Evolutionary conservation across 2,329 filamentous ascomycete genomes (phyloP), one percentile per base, ranked within the genome.

Genomic region (Lasiodiplodia citricola): DNA sequence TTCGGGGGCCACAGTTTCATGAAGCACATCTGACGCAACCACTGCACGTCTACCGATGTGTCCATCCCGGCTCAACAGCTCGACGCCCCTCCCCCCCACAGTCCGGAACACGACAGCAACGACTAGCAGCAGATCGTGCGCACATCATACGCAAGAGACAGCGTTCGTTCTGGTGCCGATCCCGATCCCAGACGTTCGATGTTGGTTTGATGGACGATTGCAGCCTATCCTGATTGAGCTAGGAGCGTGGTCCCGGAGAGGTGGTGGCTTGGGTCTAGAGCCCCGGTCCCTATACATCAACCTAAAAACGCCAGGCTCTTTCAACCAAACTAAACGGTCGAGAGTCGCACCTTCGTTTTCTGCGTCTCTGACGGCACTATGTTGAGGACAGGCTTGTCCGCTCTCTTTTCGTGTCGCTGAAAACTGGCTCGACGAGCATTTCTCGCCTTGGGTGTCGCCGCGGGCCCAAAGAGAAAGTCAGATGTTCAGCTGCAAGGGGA

Each of bases 161-260:
- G 41, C 41, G 47, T 25, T 50, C 25, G 44, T 25, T 7, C n/a
- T 13, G 13, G 23, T 23, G 58, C 38, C 58, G 58, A 62, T 62
- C 58, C 58, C 58, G 41, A 51, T 50, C 41, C 41, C 35, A 25
- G 58, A 62, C 58, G 58, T 62, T 62, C 58, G 58, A 62, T 18
- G 58, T 62, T 62, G 58, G n/a, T 18, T 14, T 23, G 37, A 18
- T 28, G 41, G 23, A 62, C 41, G 41, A 23, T 11, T 50, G 58
- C 41, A 5, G 58, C 28, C 58, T 62, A 50, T 28, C 58, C 58
- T 25, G 41, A 62, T 51, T 23, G 41, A 35, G 58, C 58, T 44
- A 50, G 47, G 58, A 21, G 41, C 41, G 58, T 50, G 41, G 41
- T 13, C n/a, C 14, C 25, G 4, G 41, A n/a, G 21, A 35, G 58